Conservation (phyloP, 1,284 basidiomycete genomes). For the Chondrostereum purpureum region DNA sequence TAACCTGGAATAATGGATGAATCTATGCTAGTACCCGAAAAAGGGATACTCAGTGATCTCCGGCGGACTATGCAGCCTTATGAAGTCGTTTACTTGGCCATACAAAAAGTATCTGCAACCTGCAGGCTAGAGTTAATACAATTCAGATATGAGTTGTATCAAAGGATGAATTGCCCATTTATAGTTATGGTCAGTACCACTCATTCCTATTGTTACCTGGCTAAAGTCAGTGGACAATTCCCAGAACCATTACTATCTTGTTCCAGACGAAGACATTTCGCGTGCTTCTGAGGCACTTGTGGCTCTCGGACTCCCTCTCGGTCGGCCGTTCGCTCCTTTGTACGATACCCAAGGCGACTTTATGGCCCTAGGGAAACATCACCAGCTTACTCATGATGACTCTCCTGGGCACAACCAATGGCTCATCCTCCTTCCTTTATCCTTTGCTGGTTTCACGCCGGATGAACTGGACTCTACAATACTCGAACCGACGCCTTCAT, state of each 20-base stretch:
- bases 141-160: slow-evolving; percentile 21
- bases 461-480: slow-evolving; percentile 16
- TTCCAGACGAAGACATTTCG: slow-evolving; percentile 20
- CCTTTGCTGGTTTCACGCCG: slow-evolving; percentile 17
- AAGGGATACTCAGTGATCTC: too few relatives aligned
- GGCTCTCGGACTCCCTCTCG: slow-evolving; percentile 18
- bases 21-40: too few relatives aligned
- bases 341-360: slow-evolving; percentile 21
- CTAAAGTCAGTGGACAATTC: neutral
- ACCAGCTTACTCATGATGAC: slow-evolving; percentile 17
- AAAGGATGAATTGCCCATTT: slow-evolving; percentile 24
- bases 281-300: slow-evolving; percentile 19
- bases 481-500: slow-evolving; percentile 11
- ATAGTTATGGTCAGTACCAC: slow-evolving; percentile 18
- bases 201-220: neutral
- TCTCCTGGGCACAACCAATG: slow-evolving; percentile 13
- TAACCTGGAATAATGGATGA: too few relatives aligned
- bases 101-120: slow-evolving; percentile 17
- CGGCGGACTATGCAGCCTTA: too few relatives aligned
- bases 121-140: slow-evolving; percentile 23
- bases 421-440: slow-evolving; percentile 21
- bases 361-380: slow-evolving; percentile 17
- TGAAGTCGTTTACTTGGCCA: slow-evolving; percentile 25
- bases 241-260: slow-evolving; percentile 22
- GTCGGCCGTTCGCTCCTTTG: slow-evolving; percentile 16